These are phyloP conservation scores for Trifolium subterraneum DNA, from an alignment of 306 rosid genomes.

Conservation along the genomic window DNA sequence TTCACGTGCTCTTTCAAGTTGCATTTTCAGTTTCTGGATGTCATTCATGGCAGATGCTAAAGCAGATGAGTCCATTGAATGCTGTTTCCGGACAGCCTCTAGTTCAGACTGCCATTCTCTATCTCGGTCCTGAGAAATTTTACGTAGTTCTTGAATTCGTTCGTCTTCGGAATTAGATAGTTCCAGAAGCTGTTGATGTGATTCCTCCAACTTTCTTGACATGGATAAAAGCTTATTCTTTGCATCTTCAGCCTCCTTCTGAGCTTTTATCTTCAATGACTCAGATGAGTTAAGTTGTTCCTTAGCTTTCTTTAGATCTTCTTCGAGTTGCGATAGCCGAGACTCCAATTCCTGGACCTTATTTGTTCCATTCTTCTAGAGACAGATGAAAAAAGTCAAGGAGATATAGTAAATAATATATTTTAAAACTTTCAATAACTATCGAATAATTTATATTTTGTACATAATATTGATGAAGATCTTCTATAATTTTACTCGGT, in stretches of 20 bases:
- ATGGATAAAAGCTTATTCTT: slow-evolving; percentile 56
- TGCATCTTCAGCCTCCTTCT: slow-evolving; percentile 81
- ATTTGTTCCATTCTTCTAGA: slow-evolving; percentile 66
- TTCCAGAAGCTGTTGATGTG: slow-evolving; percentile 72
- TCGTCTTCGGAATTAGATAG: slow-evolving; percentile 77
- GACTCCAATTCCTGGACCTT: slow-evolving; percentile 73
- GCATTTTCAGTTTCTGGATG: slow-evolving; percentile 81
- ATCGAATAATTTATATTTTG: neutral
- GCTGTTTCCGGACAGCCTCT: slow-evolving; percentile 87
- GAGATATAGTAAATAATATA: neutral
- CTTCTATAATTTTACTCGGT: neutral
- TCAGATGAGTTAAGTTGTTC: slow-evolving; percentile 74
- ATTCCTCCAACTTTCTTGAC: slow-evolving; percentile 72
- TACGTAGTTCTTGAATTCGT: slow-evolving; percentile 72
- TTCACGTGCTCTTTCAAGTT: slow-evolving; percentile 67
- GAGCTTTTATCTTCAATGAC: slow-evolving; percentile 62
- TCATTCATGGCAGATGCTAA: slow-evolving; percentile 78
- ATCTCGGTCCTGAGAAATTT: slow-evolving; percentile 87
- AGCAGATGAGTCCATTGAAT: slow-evolving; percentile 84
- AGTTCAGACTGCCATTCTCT: slow-evolving; percentile 93
- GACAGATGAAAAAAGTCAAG: slow-evolving; percentile 28
- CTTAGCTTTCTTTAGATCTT: slow-evolving; percentile 70
- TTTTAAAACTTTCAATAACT: neutral
- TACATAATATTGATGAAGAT: neutral
- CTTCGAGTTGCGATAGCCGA: slow-evolving; percentile 70